These are phyloP conservation scores for Phanerodontia chrysosporium DNA, from an alignment of 768 basidiomycete genomes.

Conservation along the genomic window DNA sequence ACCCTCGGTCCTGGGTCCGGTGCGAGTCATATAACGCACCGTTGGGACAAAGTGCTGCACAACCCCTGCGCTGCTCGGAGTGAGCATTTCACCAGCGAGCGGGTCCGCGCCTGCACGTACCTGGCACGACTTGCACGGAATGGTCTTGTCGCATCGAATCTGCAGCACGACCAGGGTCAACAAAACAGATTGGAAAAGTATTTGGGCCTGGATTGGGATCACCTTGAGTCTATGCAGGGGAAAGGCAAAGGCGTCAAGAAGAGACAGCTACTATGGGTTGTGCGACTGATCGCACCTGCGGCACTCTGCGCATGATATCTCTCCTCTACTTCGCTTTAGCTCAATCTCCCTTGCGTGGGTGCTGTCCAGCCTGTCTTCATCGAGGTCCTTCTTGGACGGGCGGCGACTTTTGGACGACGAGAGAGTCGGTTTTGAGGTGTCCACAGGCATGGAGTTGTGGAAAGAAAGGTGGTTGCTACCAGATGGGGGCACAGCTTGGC, in stretches of 20 bases:
- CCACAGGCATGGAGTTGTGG: conserved; percentile 22
- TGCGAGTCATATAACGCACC: conserved; percentile 33
- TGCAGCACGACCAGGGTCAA: conserved; percentile 21
- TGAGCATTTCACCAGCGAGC: not conserved
- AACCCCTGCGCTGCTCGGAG: conserved; percentile 51
- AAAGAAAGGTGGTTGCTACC: conserved; percentile 14
- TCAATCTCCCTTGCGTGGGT: conserved; percentile 49
- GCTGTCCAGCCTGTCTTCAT: conserved; percentile 21
- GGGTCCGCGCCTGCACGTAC: conserved; percentile 27
- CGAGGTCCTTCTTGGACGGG: conserved; percentile 20
- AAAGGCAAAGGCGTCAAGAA: not conserved
- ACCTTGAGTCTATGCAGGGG: conserved; percentile 24
- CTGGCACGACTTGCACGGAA: conserved; percentile 75
- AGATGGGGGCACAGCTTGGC: conserved; percentile 11
- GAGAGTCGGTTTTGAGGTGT: conserved; percentile 19
- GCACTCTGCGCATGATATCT: conserved; percentile 81
- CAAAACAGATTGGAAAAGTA: not conserved
- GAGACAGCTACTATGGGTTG: conserved; percentile 4
- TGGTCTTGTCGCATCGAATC: conserved; percentile 81
- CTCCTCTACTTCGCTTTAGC: conserved; percentile 66
- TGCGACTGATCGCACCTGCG: conserved; percentile 57
- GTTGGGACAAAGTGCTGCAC: conserved; percentile 68
- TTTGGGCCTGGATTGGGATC: not conserved
- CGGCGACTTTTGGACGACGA: conserved; percentile 19
- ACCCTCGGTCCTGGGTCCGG: not conserved